These are phyloP conservation scores for Ceratobasidium sp. DNA, from an alignment of 1,284 basidiomycete genomes.

Conservation along the genomic window DNA sequence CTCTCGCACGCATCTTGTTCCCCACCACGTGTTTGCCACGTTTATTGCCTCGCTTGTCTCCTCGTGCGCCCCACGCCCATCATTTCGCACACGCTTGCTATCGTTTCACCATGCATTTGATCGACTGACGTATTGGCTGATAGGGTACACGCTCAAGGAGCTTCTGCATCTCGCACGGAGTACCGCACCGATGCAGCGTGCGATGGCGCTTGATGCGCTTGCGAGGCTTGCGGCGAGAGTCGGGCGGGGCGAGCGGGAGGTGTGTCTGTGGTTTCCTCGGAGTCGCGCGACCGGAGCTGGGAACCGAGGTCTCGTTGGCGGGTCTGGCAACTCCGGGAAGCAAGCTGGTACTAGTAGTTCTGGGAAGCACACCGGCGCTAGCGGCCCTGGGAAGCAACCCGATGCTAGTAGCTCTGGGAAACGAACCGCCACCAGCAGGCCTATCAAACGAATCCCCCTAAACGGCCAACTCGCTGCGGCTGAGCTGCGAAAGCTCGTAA, in stretches of 20 bases:
- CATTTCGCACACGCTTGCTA: neutral
- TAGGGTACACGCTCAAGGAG: conserved; percentile 88
- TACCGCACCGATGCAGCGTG: conserved; percentile 84
- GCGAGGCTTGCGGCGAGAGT: conserved; percentile 65
- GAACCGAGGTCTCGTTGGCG: too few relatives aligned
- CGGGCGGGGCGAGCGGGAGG: conserved; percentile 48
- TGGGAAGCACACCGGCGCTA: too few relatives aligned
- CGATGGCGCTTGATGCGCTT: conserved; percentile 82
- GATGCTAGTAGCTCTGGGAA: neutral
- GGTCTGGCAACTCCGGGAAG: too few relatives aligned
- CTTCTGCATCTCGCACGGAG: conserved; percentile 85
- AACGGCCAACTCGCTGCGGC: conserved; percentile 50
- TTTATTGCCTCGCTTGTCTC: conserved; percentile 14
- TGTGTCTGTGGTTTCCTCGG: conserved; percentile 28
- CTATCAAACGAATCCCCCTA: neutral
- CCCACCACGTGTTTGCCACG: conserved; percentile 25
- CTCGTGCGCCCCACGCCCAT: neutral
- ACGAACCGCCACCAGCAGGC: neutral
- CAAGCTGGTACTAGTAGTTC: too few relatives aligned
- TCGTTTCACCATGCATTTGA: neutral
- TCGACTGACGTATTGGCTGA: conserved; percentile 19
- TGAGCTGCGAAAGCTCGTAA: conserved; percentile 64
- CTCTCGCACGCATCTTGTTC: conserved; percentile 8
- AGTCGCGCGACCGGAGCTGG: neutral
- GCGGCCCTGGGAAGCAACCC: neutral